Evolutionary conservation across 768 basidiomycete species (phyloP), one percentile per base, ranked within the genome.

Genomic region (Xanthoconium stramineum): DNA sequence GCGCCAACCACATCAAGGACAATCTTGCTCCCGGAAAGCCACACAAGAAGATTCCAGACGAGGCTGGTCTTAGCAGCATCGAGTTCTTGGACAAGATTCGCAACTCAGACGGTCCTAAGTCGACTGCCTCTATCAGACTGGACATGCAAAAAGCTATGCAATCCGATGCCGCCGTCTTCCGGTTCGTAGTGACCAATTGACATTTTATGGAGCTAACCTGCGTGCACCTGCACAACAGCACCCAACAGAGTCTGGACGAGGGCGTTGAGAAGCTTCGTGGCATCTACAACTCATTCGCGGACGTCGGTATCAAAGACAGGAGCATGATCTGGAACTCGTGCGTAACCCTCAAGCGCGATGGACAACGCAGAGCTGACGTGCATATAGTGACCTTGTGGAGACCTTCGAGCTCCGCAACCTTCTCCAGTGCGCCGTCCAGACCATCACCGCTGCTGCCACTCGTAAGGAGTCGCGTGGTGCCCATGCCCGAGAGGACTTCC

Each of bases 241-340:
- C 93, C 30, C 94, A 97, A 70, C 72, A 83, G 61, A 85, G 86
- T 50, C 79, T 99, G 58, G 96, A 98, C 64, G 87, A 96, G 64
- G 97, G 97, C 75, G 94, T 98, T 29, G 66, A 82, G 74, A 94
- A 93, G 77, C 78, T 99, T 65, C 80, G 79, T 54, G 77, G 80
- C 40, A 93, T 98, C 64, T 95, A 95, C 81, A 84, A 88, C 69
- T 91, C 83, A 68, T 98, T 86, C 74, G 81, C 88, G 63, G 82
- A 96, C 43, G 90, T 99, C 61, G 91, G 95, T 52, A 91, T 97
- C 79, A 94, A 97, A 79, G 97, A 98, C 74, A 83, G 97, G 69
- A 93, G 91, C 75, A 91, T 98, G 95, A 97, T 98, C 74, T 99
- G 96, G 97, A 98, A 98, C 78, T 92, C 93, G 94, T 96, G 67